Percentiles rank a stretch among this genome's conserved stretches.
Conservation (phyloP, 768 basidiomycete genomes). For the Gloeophyllum trabeum region DNA sequence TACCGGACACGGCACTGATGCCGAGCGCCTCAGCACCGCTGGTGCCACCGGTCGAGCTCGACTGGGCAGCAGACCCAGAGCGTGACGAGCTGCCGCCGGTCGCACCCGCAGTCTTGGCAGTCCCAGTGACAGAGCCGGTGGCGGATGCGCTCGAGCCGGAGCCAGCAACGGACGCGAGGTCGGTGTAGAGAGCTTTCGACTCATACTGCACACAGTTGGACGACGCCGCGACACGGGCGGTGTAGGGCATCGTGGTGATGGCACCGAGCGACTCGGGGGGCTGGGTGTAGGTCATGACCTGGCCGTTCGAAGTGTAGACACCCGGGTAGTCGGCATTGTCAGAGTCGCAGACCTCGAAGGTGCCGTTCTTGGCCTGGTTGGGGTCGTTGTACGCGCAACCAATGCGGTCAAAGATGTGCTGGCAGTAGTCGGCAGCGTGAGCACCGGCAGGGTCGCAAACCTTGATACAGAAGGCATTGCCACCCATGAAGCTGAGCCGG, state of each 20-base stretch:
- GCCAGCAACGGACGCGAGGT: conserved; percentile 2
- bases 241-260: conserved; percentile 34
- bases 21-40: conserved; percentile 6
- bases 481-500: conserved; percentile 52
- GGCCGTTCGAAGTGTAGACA: conserved; percentile 28
- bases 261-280: conserved; percentile 34
- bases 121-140: not conserved
- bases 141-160: conserved; percentile 4
- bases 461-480: conserved; percentile 56
- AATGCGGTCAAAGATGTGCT: conserved; percentile 67
- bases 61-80: not conserved
- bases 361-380: conserved; percentile 41
- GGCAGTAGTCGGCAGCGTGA: conserved; percentile 44
- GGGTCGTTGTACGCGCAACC: conserved; percentile 71
- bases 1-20: conserved; percentile 4
- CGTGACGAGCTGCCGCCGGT: not conserved
- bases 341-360: conserved; percentile 55
- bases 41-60: conserved; percentile 1
- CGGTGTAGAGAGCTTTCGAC: conserved; percentile 24
- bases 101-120: not conserved
- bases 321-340: conserved; percentile 58
- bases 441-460: conserved; percentile 48
- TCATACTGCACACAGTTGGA: conserved; percentile 30
- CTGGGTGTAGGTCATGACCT: conserved; percentile 31
- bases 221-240: conserved; percentile 24